These are phyloP conservation scores for Colletotrichum chlorophyti DNA, from an alignment of 2,329 filamentous ascomycete species.

Conservation along the genomic window DNA sequence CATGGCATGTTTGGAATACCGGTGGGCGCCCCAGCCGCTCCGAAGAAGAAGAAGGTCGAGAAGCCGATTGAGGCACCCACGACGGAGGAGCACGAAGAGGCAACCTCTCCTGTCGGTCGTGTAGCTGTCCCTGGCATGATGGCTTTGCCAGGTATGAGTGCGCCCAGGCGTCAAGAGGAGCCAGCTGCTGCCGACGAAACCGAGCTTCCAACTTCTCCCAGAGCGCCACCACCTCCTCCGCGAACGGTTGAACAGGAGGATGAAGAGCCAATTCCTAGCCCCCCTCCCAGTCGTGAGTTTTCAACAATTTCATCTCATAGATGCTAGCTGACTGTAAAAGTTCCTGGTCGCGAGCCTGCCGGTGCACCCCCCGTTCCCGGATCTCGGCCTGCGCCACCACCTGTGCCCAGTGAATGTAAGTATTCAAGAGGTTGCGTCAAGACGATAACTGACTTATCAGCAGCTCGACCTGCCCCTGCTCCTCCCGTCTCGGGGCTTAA, in stretches of 20 bases:
- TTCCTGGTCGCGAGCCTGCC: conserved; percentile 39
- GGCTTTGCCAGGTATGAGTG: conserved; percentile 76
- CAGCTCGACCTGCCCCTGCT: conserved; percentile 69
- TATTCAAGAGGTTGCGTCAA: conserved; percentile 27
- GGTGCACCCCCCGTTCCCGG: conserved; percentile 54
- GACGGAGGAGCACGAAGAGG: conserved; percentile 51
- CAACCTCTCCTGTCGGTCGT: conserved; percentile 47
- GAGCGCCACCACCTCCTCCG: conserved; percentile 46
- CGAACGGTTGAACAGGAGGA: conserved; percentile 58
- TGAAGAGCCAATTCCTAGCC: conserved; percentile 33
- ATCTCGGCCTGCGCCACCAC: conserved; percentile 61
- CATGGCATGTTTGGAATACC: conserved; percentile 88
- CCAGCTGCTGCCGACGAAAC: conserved; percentile 57
- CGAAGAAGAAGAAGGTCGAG: conserved; percentile 64
- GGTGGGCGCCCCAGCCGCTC: conserved; percentile 54
- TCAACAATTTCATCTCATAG: conserved; percentile 30
- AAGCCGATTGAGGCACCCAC: conserved; percentile 41
- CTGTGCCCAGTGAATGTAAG: conserved; percentile 68
- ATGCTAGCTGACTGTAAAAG: conserved; percentile 39
- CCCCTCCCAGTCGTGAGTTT: conserved; percentile 21
- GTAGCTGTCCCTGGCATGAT: conserved; percentile 66
- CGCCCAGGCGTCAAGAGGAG: conserved; percentile 55
- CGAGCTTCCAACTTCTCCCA: conserved; percentile 45
- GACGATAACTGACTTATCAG: conserved; percentile 9
- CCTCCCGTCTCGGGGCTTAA: conserved; percentile 52